Percentiles rank a stretch among this genome's conserved stretches.
Conservation (phyloP, 805 yeast species). For the Pachysolen tannophilus region DNA sequence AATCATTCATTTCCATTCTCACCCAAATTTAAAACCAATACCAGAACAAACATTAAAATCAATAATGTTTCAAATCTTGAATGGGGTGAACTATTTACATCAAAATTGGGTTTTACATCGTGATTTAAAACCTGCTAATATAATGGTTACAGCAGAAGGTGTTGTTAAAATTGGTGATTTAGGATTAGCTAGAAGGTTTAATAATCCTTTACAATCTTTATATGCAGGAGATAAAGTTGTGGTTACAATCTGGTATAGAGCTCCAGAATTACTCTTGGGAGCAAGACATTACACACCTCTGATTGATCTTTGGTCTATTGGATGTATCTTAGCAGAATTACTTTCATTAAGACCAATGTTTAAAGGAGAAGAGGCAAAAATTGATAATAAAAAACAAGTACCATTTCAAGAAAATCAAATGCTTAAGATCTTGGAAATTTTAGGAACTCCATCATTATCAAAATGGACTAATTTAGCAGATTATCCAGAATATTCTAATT, state of each 20-base stretch:
- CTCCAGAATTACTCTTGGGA: slow-evolving; percentile 86
- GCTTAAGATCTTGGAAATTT: slow-evolving; percentile 82
- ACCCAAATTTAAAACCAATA: slow-evolving; percentile 73
- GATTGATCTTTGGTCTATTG: slow-evolving; percentile 92
- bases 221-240: slow-evolving; percentile 94
- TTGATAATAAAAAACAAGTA: slow-evolving; percentile 86
- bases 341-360: slow-evolving; percentile 85
- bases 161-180: slow-evolving; percentile 94
- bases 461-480: slow-evolving; percentile 72
- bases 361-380: slow-evolving; percentile 96
- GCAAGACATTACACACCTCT: slow-evolving; percentile 91
- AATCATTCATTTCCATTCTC: slow-evolving; percentile 90
- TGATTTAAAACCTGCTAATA: slow-evolving; percentile 95
- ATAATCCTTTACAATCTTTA: slow-evolving; percentile 76
- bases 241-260: slow-evolving; percentile 95
- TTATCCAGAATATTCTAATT: slow-evolving; percentile 76
- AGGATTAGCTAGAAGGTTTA: slow-evolving; percentile 84
- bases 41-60: slow-evolving; percentile 77
- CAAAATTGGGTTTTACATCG: slow-evolving; percentile 96
- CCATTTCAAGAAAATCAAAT: slow-evolving; percentile 94
- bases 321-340: slow-evolving; percentile 89
- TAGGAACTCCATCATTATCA: slow-evolving; percentile 80
- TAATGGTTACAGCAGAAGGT: slow-evolving; percentile 88
- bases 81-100: slow-evolving; percentile 87
- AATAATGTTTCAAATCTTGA: slow-evolving; percentile 84